Base-by-base conservation (phyloP, 192 early-diverging fungal genomes). In the Linnemannia schmuckeri region DNA sequence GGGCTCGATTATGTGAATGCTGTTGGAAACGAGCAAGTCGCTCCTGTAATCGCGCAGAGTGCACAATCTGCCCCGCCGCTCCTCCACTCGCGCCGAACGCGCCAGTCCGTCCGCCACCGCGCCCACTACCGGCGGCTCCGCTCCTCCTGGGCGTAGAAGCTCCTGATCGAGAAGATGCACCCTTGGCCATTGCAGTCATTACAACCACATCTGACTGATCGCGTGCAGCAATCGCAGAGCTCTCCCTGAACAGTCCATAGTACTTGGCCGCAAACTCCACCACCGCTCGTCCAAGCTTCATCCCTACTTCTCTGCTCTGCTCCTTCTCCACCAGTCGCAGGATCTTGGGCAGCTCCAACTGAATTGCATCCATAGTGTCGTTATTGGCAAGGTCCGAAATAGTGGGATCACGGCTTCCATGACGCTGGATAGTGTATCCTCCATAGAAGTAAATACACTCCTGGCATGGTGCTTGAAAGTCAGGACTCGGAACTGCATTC, bases 281-380 rank as follows among this genome's bases (percentile, higher is more conserved):
- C 0, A 86, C 84, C 1, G 84, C 84, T 5, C 47, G 76, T 27
- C 75, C 84, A 1, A 86, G 38, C 63, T 49, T 63, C 78, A 86
- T 77, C 33, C 79, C 79, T 37, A 86, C 68, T 33, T 81, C 78
- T 12, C 84, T n/a, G 18, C 61, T 79, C 44, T 77, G 74, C n/a
- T 76, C 75, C 30, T 86, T 86, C 0, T 68, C 75, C 1, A 81
- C 75, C 37, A 77, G n/a, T 35, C 84, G 54, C 33, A 86, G 30
- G 27, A 41, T 77, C 55, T 61, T 76, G 47, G 84, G 84, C 17
- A 86, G n/a, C 74, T 86, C 84, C 42, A 86, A 46, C 20, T 86
- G 84, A 49, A 86, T 86, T 47, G 84, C 79, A 38, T 86, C 84
- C 70, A 77, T 68, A 2, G 15, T 40, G 3, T n/a, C n/a, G 35